phyloP scores from a whole-genome alignment of 2,329 filamentous ascomycete genomes.

The Tothia fuscella region DNA sequence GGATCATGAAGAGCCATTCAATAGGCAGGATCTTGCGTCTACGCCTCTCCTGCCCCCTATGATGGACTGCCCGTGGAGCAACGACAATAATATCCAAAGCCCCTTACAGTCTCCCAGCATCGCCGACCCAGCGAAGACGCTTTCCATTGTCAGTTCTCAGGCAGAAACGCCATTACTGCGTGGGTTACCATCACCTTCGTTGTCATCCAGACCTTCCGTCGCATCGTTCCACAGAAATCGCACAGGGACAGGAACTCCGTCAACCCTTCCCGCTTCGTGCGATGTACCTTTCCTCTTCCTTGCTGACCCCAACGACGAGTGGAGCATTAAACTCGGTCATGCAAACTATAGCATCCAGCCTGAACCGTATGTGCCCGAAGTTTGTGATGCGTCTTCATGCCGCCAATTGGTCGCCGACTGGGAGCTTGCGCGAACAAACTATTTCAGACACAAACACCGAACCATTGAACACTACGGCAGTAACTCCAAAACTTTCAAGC shows the following conservation, averaged over 20 bases:
- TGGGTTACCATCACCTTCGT: slow-evolving; percentile 53
- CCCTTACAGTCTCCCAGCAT: slow-evolving; percentile 79
- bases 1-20: slow-evolving; percentile 34
- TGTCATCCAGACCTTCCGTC: slow-evolving; percentile 66
- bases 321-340: slow-evolving; percentile 77
- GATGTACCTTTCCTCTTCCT: slow-evolving; percentile 54
- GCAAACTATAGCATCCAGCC: slow-evolving; percentile 86
- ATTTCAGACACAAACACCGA: slow-evolving; percentile 76
- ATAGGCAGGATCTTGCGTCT: slow-evolving; percentile 53
- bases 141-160: slow-evolving; percentile 26
- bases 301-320: slow-evolving; percentile 60
- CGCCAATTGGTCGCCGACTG: slow-evolving; percentile 64
- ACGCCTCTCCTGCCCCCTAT: slow-evolving; percentile 80
- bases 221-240: slow-evolving; percentile 48
- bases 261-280: slow-evolving; percentile 29
- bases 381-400: slow-evolving; percentile 47
- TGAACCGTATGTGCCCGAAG: slow-evolving; percentile 61
- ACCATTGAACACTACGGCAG: slow-evolving; percentile 83
- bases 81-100: slow-evolving; percentile 48
- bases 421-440: slow-evolving; percentile 73
- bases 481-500: slow-evolving; percentile 75
- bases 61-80: slow-evolving; percentile 32
- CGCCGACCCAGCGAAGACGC: slow-evolving; percentile 42
- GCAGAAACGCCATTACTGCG: slow-evolving; percentile 37
- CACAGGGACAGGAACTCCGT: slow-evolving; percentile 8